Evolutionary conservation across 768 basidiomycete genomes (phyloP).

Genomic region (Podaxis sp.): DNA sequence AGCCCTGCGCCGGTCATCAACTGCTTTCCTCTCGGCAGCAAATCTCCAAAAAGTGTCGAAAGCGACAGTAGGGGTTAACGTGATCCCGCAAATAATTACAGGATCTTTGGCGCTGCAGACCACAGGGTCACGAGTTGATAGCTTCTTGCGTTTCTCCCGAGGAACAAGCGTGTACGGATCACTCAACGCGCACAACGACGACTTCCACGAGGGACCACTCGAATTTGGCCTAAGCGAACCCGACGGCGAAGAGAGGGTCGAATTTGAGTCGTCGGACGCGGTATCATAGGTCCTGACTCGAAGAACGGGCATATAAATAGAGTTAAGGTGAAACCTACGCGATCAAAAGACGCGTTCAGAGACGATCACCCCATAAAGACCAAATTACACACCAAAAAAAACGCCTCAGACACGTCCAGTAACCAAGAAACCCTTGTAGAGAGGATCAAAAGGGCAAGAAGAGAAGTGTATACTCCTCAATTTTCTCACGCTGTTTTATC

Average conservation of each 20-base stretch:
- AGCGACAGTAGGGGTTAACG: slow-evolving; percentile 45
- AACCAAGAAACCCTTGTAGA: not conserved
- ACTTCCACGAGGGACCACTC: not conserved
- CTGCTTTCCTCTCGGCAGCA: slow-evolving; percentile 56
- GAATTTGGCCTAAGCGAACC: not conserved
- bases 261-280: not conserved
- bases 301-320: slow-evolving; percentile 14
- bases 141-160: not conserved
- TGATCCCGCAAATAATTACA: slow-evolving; percentile 38
- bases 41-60: slow-evolving; percentile 65
- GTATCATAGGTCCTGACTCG: slow-evolving; percentile 1
- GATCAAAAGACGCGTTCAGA: slow-evolving; percentile 7
- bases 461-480: not conserved
- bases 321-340: not conserved
- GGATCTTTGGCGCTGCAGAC: not conserved
- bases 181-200: not conserved
- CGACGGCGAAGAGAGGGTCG: not conserved
- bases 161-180: not conserved
- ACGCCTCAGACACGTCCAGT: slow-evolving; percentile 3
- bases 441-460: not conserved
- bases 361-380: not conserved
- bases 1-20: slow-evolving; percentile 53
- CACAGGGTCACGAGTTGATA: not conserved
- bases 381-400: slow-evolving; percentile 1
- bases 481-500: slow-evolving; percentile 9